Percentiles rank a stretch among this genome's conserved stretches.
phyloP scores from a whole-genome alignment of 331 rosid species.

The Saraca asoca region DNA sequence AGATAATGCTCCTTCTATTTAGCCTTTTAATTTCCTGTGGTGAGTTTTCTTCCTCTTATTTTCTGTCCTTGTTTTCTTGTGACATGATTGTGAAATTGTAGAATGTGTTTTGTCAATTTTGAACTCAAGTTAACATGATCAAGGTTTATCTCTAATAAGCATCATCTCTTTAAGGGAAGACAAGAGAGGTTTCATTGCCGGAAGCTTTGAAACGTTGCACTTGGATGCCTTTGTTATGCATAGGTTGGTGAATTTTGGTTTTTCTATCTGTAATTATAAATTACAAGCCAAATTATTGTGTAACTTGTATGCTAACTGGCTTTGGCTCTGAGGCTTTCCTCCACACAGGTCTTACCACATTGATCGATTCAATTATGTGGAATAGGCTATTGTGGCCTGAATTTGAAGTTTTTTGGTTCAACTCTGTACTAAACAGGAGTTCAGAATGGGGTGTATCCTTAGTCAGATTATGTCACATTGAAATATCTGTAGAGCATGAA shows the following conservation, averaged over 20 bases:
- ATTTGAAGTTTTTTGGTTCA: slow-evolving; percentile 96
- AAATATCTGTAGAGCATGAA: slow-evolving; percentile 12
- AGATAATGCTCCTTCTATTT: too few relatives aligned
- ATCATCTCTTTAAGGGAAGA: slow-evolving; percentile 55
- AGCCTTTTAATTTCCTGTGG: too few relatives aligned
- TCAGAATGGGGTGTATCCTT: slow-evolving; percentile 99
- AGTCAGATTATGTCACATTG: neutral
- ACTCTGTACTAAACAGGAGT: slow-evolving; percentile 90
- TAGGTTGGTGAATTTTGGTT: slow-evolving; percentile 59
- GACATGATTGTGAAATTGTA: too few relatives aligned
- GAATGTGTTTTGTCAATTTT: slow-evolving; percentile 27
- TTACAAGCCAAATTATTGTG: slow-evolving; percentile 1
- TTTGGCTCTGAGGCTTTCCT: slow-evolving; percentile 40
- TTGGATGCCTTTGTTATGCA: slow-evolving; percentile 58
- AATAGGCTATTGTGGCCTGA: slow-evolving; percentile 92
- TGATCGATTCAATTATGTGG: slow-evolving; percentile 90
- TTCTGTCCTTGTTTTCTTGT: slow-evolving; percentile 3
- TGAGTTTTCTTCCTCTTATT: too few relatives aligned
- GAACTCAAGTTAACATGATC: slow-evolving; percentile 19
- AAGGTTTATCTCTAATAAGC: slow-evolving; percentile 40
- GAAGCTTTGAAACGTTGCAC: slow-evolving; percentile 65
- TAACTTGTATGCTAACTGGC: slow-evolving; percentile 5
- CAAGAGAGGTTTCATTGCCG: slow-evolving; percentile 72
- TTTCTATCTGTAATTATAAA: neutral
- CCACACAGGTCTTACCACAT: slow-evolving; percentile 70